These are phyloP conservation scores for Gastrodia elata DNA, from an alignment of 106 monocot genomes.

Conservation along the genomic window DNA sequence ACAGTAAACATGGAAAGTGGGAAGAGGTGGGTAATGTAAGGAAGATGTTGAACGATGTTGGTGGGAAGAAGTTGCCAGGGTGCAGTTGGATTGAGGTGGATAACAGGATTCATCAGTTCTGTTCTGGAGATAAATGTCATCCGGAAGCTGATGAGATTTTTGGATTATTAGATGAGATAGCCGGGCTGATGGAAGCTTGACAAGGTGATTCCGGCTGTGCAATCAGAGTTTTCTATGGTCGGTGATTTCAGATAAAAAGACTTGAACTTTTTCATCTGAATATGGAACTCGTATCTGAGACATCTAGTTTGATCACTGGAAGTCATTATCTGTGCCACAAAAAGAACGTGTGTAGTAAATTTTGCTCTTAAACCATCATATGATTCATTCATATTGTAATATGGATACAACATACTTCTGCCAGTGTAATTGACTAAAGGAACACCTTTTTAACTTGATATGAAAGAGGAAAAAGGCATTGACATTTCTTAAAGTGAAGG, in stretches of 20 bases:
- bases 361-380: too few relatives aligned
- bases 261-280: neutral
- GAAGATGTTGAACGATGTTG: slow-evolving; percentile 55
- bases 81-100: slow-evolving; percentile 95
- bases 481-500: too few relatives aligned
- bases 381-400: too few relatives aligned
- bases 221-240: neutral
- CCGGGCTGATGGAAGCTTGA: slow-evolving; percentile 33
- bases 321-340: neutral
- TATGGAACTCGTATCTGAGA: neutral
- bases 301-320: neutral
- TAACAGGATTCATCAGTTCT: slow-evolving; percentile 50
- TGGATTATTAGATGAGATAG: slow-evolving; percentile 33
- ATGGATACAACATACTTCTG: too few relatives aligned
- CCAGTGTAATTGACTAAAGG: too few relatives aligned
- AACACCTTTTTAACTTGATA: too few relatives aligned
- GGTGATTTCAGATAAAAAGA: neutral
- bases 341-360: too few relatives aligned
- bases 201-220: neutral
- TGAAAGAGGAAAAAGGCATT: too few relatives aligned
- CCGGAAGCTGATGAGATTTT: slow-evolving; percentile 43
- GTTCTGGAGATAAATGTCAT: slow-evolving; percentile 57
- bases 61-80: slow-evolving; percentile 76
- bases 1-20: slow-evolving; percentile 72
- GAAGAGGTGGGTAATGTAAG: slow-evolving; percentile 70